Base-by-base conservation (phyloP, 768 basidiomycete species). In the Crucibulum laeve region DNA sequence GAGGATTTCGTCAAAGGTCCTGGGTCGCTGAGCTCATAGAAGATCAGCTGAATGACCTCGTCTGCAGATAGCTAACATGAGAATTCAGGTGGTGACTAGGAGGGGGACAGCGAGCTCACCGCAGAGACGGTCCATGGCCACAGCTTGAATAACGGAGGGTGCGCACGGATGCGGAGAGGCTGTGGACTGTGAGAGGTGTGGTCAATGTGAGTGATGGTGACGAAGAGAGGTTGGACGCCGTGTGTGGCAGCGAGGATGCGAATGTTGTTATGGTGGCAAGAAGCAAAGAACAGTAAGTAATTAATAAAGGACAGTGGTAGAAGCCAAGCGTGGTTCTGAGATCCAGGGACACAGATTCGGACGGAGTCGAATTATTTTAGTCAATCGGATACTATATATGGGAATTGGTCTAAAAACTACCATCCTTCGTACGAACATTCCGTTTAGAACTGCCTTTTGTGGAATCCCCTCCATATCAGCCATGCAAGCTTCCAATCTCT, bases 401-500 rank as follows among this genome's bases (percentile, higher is more conserved):
- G 61, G 49, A 57, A 54, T 53, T 53, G 45, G 44, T 50, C 49
- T 55, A 53, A 53, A 53, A 55, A 53, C 49, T 55, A 35, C 43
- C 51, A 36, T 41, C 38, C 49, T 38, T 50, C 23, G 46, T 45
- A 49, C 44, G 26, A 24, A 15, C 26, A 32, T 23, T 43, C 36
- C 28, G 24, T 48, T 65, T 57, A 74, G 50, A 76, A 64, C 47
- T 58, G 48, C 51, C 63, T 57, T 57, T 57, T 68, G 50, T 66
- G 66, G 56, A 69, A 70, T 43, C 62, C 55, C 52, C 61, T 61
- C 71, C 69, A 76, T 43, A 91, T 76, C 56, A 74, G 72, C 81
- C 81, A 87, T 40, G 91, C 78, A 53, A 91, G 64, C 68, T 76
- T 78, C 82, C 91, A 91, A 59, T 86, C 83, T 61, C 79, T 73